Percentiles rank a stretch among this genome's conserved stretches.
Conservation (phyloP, 2,329 filamentous ascomycete genomes). For the Venturia aucupariae region DNA sequence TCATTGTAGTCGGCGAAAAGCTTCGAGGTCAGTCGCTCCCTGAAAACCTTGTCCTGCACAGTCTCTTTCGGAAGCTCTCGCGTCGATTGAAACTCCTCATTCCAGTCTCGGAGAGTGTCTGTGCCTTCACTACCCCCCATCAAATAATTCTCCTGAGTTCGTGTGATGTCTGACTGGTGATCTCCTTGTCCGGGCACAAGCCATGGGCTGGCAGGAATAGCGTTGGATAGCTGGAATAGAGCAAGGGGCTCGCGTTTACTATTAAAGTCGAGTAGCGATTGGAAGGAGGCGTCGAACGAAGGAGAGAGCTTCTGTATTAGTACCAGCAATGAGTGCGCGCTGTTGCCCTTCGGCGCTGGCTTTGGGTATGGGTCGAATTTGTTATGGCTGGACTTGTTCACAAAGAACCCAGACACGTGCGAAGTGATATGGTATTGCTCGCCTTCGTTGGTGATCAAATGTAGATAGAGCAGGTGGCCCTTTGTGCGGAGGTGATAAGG, state of each 20-base stretch:
- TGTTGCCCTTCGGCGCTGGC: constrained; percentile 64
- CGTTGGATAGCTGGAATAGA: constrained; percentile 92
- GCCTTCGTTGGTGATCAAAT: constrained; percentile 83
- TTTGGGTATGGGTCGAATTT: constrained; percentile 90
- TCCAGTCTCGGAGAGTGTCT: constrained; percentile 94
- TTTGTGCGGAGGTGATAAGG: constrained; percentile 84
- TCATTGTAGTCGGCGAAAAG: constrained; percentile 97
- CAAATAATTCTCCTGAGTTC: constrained; percentile 87
- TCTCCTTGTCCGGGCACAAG: constrained; percentile 58
- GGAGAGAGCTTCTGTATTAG: constrained; percentile 72
- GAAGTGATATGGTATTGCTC: constrained; percentile 91
- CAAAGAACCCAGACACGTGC: constrained; percentile 89
- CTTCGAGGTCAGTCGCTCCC: constrained; percentile 87
- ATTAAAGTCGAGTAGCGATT: constrained; percentile 73
- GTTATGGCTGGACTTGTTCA: constrained; percentile 90
- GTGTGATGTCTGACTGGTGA: constrained; percentile 75
- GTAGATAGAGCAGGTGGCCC: constrained; percentile 85
- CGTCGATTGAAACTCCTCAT: constrained; percentile 97
- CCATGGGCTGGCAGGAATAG: constrained; percentile 88
- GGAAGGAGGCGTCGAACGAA: constrained; percentile 69
- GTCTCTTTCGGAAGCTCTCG: constrained; percentile 88
- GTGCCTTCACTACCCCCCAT: constrained; percentile 87
- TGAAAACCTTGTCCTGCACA: constrained; percentile 91
- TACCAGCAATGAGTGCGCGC: constrained; percentile 77
- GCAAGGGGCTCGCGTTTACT: constrained; percentile 78